A percentile compares a stretch with the other conserved stretches of the same genome.
Conservation (phyloP, 768 basidiomycete genomes). For the Trametes sanguinea region DNA sequence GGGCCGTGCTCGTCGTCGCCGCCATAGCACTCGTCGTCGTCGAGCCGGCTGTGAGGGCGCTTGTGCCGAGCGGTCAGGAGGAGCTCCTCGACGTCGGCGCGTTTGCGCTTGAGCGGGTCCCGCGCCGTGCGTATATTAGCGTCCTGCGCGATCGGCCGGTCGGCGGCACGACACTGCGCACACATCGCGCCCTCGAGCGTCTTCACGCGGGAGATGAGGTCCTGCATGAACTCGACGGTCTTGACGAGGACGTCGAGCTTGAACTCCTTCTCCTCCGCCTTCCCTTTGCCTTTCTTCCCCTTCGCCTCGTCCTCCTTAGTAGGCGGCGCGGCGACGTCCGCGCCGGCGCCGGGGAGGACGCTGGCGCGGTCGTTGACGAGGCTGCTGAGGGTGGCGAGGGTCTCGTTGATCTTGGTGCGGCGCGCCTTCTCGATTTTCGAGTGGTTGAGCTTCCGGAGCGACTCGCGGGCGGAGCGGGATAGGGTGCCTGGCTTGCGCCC, state of each 20-base stretch:
- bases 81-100: slow-evolving; percentile 6
- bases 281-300: slow-evolving; percentile 67
- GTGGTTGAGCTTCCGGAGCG: slow-evolving; percentile 90
- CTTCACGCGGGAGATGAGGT: slow-evolving; percentile 58
- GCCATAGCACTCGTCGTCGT: slow-evolving; percentile 20
- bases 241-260: slow-evolving; percentile 88
- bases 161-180: slow-evolving; percentile 8
- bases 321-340: slow-evolving; percentile 19
- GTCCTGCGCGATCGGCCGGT: neutral
- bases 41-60: slow-evolving; percentile 3
- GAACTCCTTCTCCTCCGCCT: slow-evolving; percentile 81
- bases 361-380: slow-evolving; percentile 58
- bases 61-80: neutral
- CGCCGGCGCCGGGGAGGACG: slow-evolving; percentile 21
- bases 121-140: neutral
- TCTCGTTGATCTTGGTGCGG: slow-evolving; percentile 94
- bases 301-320: slow-evolving; percentile 38
- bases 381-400: slow-evolving; percentile 70
- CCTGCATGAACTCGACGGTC: slow-evolving; percentile 77
- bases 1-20: slow-evolving; percentile 27
- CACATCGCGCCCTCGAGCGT: slow-evolving; percentile 34
- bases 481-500: slow-evolving; percentile 71
- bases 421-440: slow-evolving; percentile 93
- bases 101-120: slow-evolving; percentile 28
- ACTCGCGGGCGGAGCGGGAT: slow-evolving; percentile 78